Conservation (phyloP, 106 monocot species). For the Allium sativum region DNA sequence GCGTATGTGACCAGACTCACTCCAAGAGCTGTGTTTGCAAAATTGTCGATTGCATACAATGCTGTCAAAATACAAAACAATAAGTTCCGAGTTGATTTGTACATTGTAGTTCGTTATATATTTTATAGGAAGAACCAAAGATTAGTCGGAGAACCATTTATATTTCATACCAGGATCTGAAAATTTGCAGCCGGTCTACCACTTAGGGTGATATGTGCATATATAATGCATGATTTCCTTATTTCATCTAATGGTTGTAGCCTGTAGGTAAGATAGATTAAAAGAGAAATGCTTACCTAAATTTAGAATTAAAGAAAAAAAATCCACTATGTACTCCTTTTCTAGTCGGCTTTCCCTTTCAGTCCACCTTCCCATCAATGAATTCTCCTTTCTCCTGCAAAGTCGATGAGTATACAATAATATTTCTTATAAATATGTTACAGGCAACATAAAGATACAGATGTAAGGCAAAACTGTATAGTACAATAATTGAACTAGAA, state of each 20-base stretch:
- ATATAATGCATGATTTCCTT: no score
- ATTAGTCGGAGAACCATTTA: no score
- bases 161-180: no score
- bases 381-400: background rate
- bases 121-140: no score
- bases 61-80: background rate
- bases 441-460: background rate
- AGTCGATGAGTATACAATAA: no score
- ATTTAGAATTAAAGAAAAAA: slow-evolving; percentile 3
- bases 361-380: slow-evolving; percentile 22
- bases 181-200: no score
- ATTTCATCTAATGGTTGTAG: no score
- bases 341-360: slow-evolving; percentile 18
- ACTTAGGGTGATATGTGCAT: no score
- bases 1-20: slow-evolving; percentile 18
- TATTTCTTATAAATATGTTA: background rate
- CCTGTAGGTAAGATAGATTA: no score
- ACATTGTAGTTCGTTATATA: no score
- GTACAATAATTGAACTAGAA: background rate
- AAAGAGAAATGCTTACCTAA: slow-evolving; percentile 3
- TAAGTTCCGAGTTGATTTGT: no score
- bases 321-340: slow-evolving; percentile 22
- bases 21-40: background rate
- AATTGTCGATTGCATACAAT: slow-evolving; percentile 6
- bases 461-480: background rate